Base-by-base conservation (phyloP, 805 yeast species). In the Clavispora vitiphila region DNA sequence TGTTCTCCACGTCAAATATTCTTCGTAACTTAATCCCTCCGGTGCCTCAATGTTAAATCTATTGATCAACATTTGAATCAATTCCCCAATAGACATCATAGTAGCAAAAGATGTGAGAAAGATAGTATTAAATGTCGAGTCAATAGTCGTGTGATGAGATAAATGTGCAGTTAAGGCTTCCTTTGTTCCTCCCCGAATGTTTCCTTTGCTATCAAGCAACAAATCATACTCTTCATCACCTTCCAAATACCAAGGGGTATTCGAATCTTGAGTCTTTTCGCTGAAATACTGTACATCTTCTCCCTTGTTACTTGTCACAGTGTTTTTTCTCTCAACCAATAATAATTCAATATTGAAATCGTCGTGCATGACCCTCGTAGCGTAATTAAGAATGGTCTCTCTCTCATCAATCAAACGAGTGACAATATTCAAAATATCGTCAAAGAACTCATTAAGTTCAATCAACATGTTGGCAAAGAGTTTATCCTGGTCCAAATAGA, bases 21-120 rank as follows among this genome's bases (percentile, higher is more conserved):
- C 95, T 47, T 84, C 95, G 55, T 80, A 86, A 44, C 86, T 78
- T 45, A 91, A 64, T 0, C 95, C 96, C 54, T 86, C 96, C 0
- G 96, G 96, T 18, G 96, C 93, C 47, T 77, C 78, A 12, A 78
- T 63, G 41, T 80, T 74, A 61, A 81, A 91, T 41, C 95, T 69
- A 30, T 74, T 73, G 24, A 85, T 74, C 51, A 87, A 63, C 34
- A 76, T 57, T 31, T 72, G 71, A 34, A 86, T 65, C 27, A 90
- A 67, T 39, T 81, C 84, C 8, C 73, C 61, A 2, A 93, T 74
- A 3, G 83, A 72, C 67, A 83, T 75, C 58, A 89, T 85, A 25
- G 90, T 79, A 27, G 83, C 69, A 61, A 88, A 86, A 0, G 95
- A 80, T n/a, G 80, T 65, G 44, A 89, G 64, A 66, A 90, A 78